These are phyloP conservation scores for Scutellaria baicalensis DNA, from an alignment of 257 asterid genomes.

Conservation along the genomic window DNA sequence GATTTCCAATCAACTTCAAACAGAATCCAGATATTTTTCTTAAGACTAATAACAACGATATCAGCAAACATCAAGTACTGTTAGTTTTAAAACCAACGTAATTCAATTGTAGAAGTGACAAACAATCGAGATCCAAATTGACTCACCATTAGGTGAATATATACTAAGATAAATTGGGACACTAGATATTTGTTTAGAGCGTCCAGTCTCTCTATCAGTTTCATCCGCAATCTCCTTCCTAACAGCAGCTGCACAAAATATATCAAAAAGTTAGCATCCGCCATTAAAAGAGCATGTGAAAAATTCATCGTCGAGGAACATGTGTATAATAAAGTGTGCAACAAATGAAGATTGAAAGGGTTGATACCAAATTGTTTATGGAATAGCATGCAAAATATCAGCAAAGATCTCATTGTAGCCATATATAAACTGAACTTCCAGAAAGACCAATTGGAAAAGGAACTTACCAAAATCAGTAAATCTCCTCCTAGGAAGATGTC, in stretches of 20 bases:
- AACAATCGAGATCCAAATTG: not conserved
- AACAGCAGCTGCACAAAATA: constrained; percentile 70
- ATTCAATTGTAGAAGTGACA: not conserved
- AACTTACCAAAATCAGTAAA: constrained; percentile 88
- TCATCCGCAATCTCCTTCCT: constrained; percentile 89
- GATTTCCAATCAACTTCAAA: not conserved
- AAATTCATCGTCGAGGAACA: not conserved
- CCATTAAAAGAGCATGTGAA: not conserved
- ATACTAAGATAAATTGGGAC: constrained; percentile 97
- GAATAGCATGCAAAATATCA: not conserved
- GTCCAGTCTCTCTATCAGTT: constrained; percentile 97
- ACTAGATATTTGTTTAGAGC: constrained; percentile 65
- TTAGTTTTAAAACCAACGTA: not conserved
- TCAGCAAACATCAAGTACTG: not conserved
- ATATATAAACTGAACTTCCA: not conserved
- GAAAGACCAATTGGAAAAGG: not conserved
- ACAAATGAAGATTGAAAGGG: not conserved
- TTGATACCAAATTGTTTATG: not conserved
- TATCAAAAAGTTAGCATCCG: constrained; percentile 12
- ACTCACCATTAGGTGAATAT: constrained; percentile 76
- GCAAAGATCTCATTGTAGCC: not conserved
- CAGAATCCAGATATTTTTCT: not conserved
- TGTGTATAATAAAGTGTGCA: not conserved
- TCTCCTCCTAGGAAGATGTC: constrained; percentile 78
- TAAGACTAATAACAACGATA: not conserved